phyloP scores from a whole-genome alignment of 75 land plant genomes.

The Pinus taeda region DNA sequence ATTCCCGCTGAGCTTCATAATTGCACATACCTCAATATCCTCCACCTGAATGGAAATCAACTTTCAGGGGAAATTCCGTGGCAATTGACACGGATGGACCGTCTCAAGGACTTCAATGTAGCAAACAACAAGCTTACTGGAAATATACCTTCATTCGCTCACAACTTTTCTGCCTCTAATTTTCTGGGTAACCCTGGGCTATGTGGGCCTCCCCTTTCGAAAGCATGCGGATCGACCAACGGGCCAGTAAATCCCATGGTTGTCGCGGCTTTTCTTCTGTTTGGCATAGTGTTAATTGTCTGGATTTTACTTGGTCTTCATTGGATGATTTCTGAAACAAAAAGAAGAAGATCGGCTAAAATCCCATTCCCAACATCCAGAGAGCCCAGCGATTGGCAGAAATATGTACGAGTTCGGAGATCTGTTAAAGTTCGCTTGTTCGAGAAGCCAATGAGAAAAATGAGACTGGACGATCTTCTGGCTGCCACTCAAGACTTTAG shows the following conservation, averaged over 20 bases:
- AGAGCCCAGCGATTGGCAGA: not conserved
- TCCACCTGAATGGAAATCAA: slow-evolving; percentile 54
- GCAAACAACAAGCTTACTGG: slow-evolving; percentile 55
- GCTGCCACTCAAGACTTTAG: slow-evolving; percentile 75
- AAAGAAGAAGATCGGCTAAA: not conserved
- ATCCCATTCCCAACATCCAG: not conserved
- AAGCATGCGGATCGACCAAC: not conserved
- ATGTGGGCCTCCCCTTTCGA: not conserved
- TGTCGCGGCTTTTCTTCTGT: not conserved
- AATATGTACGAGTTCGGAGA: not conserved
- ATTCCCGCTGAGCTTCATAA: slow-evolving; percentile 45
- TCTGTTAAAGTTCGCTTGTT: slow-evolving; percentile 57
- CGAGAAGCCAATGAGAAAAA: slow-evolving; percentile 72
- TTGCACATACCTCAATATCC: slow-evolving; percentile 46
- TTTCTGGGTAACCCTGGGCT: not conserved
- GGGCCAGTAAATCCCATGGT: not conserved
- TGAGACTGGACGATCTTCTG: slow-evolving; percentile 71
- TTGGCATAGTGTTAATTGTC: not conserved
- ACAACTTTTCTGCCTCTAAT: not conserved
- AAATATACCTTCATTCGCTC: slow-evolving; percentile 29
- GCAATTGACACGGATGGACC: slow-evolving; percentile 34
- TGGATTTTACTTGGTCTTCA: not conserved
- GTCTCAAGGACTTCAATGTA: slow-evolving; percentile 46
- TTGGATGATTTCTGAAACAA: not conserved
- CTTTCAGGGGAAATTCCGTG: slow-evolving; percentile 58